Base-by-base conservation (phyloP, 441 rosid species). In the Melianthus villosus region DNA sequence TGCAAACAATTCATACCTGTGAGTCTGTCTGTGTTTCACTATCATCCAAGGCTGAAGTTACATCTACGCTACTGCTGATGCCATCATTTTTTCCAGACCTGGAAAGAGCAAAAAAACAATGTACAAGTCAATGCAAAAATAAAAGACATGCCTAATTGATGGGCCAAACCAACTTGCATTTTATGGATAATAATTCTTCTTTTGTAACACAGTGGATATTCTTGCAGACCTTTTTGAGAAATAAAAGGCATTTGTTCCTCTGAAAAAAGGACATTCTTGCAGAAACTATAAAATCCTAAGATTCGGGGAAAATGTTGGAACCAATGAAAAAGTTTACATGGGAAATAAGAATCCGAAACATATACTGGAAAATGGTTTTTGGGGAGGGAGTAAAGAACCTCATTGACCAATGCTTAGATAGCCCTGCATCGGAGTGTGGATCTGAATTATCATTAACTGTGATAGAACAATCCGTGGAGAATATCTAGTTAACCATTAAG, bases 21-120 rank as follows among this genome's bases (percentile, higher is more conserved):
- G 96, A 91, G 9, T 85, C 99, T 9, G 94, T 82, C 62, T 85
- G 99, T 9, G 99, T 91, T 71, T 91, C 96, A 47, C 93, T 91
- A 48, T 75, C 75, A 22, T 67, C 65, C 18, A 51, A 38, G 62
- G 67, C 60, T 11, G 41, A 43, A 33, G 51, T 53, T 38, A 26
- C 64, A 40, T 62, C 66, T 45, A 43, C 42, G 15, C 70, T 42
- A 36, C 39, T 58, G 48, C 50, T 6, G 40, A 36, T 31, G 30
- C 61, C 79, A 19, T 76, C 83, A 39, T 61, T 56, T 55, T 63
- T 68, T 33, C 44, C 52, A 25, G 67, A 29, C 63, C 93, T 81
- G 68, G 50, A 40, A 50, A 16, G 22, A 50, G 31, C 17, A 54
- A 4, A 23, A 25, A 37, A 16, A 30, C 29, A 46, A 18, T 33